Conservation (phyloP, 73 alveolate species). For the Paramecium sonneborni region DNA sequence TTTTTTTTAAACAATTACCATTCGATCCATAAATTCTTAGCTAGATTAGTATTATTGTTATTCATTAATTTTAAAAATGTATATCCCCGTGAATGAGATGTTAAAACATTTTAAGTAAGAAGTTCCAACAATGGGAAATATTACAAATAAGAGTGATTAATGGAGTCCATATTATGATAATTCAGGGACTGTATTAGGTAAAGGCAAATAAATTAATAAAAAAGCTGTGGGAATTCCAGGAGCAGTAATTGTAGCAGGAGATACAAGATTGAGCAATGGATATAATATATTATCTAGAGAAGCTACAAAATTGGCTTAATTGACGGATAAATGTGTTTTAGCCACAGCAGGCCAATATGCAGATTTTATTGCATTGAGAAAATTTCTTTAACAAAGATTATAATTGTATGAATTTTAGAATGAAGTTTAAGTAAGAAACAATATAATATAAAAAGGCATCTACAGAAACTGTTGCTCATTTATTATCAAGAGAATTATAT, state of each 20-base stretch:
- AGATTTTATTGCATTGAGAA: constrained; percentile 74
- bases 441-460: neutral
- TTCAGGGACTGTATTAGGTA: constrained; percentile 46
- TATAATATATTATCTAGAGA: constrained; percentile 75
- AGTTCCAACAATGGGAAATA: constrained; percentile 14
- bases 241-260: constrained; percentile 36
- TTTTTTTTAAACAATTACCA: constrained; percentile 65
- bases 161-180: constrained; percentile 58
- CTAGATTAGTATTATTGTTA: constrained; percentile 39
- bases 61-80: constrained; percentile 32
- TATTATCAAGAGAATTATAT: constrained; percentile 68
- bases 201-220: constrained; percentile 47
- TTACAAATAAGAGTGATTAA: neutral
- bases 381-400: constrained; percentile 73
- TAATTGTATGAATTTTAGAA: constrained; percentile 75
- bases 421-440: constrained; percentile 67
- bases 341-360: constrained; percentile 86
- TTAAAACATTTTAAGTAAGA: neutral
- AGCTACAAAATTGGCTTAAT: constrained; percentile 73
- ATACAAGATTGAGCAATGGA: constrained; percentile 79
- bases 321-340: constrained; percentile 75
- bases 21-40: constrained; percentile 66
- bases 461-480: constrained; percentile 57
- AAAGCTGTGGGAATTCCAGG: constrained; percentile 63
- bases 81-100: constrained; percentile 20